Evolutionary conservation across 2,329 filamentous ascomycete genomes (phyloP).

Genomic region (Hymenoscyphus albidus): DNA sequence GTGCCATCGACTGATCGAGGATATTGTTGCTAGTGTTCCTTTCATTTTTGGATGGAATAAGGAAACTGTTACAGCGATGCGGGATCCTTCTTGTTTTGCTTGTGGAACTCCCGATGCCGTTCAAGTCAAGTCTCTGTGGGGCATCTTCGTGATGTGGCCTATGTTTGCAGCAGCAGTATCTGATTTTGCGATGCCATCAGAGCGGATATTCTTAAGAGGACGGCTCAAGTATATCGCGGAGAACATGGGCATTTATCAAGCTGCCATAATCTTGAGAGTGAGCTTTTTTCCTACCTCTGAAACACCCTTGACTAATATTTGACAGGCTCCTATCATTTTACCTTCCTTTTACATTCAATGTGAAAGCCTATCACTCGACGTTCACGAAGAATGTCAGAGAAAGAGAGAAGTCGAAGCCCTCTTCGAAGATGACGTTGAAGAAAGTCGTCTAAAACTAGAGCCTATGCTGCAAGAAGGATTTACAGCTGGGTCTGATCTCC

Average conservation of each 20-base stretch:
- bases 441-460: too few species aligned
- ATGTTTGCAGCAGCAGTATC: constrained; percentile 24
- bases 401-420: not conserved
- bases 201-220: constrained; percentile 22
- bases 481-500: too few species aligned
- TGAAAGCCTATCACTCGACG: not conserved
- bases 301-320: not conserved
- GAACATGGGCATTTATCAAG: constrained; percentile 26
- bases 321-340: not conserved
- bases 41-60: constrained; percentile 58
- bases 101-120: constrained; percentile 41
- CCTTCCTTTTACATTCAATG: constrained; percentile 9
- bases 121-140: constrained; percentile 20
- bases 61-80: constrained; percentile 35
- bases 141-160: constrained; percentile 28
- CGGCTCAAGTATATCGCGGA: constrained; percentile 25
- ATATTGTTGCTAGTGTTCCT: constrained; percentile 56
- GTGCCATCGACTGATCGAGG: constrained; percentile 50
- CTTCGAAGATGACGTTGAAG: not conserved
- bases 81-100: constrained; percentile 45
- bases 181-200: constrained; percentile 24
- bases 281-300: not conserved
- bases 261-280: constrained; percentile 23
- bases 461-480: too few species aligned
- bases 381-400: not conserved